Evolutionary conservation across 768 basidiomycete genomes (phyloP).

Genomic region (Sutorius australiensis): DNA sequence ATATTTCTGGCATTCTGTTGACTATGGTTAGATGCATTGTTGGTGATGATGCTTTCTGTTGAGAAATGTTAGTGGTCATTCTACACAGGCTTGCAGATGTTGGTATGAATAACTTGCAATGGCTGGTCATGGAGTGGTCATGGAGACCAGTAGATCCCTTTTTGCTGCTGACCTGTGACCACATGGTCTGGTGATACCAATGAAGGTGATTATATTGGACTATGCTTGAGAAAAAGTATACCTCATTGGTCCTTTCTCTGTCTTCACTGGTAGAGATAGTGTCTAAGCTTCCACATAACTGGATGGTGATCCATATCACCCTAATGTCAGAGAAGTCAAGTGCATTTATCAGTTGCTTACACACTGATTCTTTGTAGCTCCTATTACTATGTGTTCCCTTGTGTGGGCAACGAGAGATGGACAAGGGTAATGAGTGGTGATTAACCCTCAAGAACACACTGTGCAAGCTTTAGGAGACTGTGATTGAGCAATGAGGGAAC

Average conservation of each 20-base stretch:
- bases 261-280: slow-evolving; percentile 41
- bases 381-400: slow-evolving; percentile 88
- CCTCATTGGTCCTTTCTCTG: slow-evolving; percentile 21
- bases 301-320: slow-evolving; percentile 82
- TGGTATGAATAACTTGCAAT: slow-evolving; percentile 62
- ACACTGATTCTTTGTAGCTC: slow-evolving; percentile 49
- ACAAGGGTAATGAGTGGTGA: slow-evolving; percentile 66
- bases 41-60: slow-evolving; percentile 74
- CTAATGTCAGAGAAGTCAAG: slow-evolving; percentile 80
- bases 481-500: slow-evolving; percentile 73
- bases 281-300: slow-evolving; percentile 60
- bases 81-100: slow-evolving; percentile 57
- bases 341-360: slow-evolving; percentile 79
- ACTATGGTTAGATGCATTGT: slow-evolving; percentile 56
- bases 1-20: not conserved
- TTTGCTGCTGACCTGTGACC: slow-evolving; percentile 23
- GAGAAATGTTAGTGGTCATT: slow-evolving; percentile 85
- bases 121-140: slow-evolving; percentile 58
- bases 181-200: slow-evolving; percentile 29
- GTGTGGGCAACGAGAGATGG: slow-evolving; percentile 73
- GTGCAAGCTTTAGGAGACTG: slow-evolving; percentile 76
- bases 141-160: slow-evolving; percentile 43
- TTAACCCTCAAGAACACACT: slow-evolving; percentile 74
- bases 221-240: slow-evolving; percentile 51
- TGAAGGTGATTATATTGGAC: slow-evolving; percentile 63